Evolutionary conservation across 164 flowering plant genomes (phyloP), one percentile per base, ranked within the genome.

Genomic region (Vitis amurensis): DNA sequence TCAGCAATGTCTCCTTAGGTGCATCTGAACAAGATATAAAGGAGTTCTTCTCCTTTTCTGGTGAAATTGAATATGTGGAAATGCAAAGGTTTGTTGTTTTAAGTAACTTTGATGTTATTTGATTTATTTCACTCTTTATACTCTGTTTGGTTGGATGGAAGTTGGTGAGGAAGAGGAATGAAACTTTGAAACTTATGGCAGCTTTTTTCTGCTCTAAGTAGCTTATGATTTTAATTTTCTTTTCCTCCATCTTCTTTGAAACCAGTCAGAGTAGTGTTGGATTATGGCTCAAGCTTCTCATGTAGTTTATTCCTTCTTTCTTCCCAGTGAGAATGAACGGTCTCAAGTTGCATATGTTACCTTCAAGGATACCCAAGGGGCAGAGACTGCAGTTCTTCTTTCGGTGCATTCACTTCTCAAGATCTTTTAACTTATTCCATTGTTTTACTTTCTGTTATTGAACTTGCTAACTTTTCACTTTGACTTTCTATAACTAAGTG

Each of bases 41-140:
- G 73, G 97, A 91, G 68, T 91, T 91, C 84, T 91, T 91, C 74
- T 91, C 93, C 61, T 91, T 91, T 74, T 88, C 97, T 60, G 94
- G 97, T 55, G 89, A 86, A 3, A 86, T 91, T 74, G 84, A 80
- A 73, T 84, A 81, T 79, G 81, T 90, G 65, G 91, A 91, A 77
- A 74, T 91, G 85, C 75, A 71, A 12, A 86, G 91, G 94, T 91
- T 51, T 31, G 63, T 65, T 44, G 27, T 70, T 1, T 64, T 37
- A 53, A 7, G 15, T 30, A 16, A 53, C 60, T 11, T 56, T 3
- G 6, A 27, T 16, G 30, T 31, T 27, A 56, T 11, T 23, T 63
- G 15, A 9, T 13, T 27, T 19, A 59, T 48, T 4, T 23, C 29
- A 59, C 19, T 19, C 5, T 14, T n/a, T 62, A 49, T 60, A 27